Percentiles rank a stretch among this genome's conserved stretches.
Conservation (phyloP, 306 rosid genomes). For the Trifolium repens region DNA sequence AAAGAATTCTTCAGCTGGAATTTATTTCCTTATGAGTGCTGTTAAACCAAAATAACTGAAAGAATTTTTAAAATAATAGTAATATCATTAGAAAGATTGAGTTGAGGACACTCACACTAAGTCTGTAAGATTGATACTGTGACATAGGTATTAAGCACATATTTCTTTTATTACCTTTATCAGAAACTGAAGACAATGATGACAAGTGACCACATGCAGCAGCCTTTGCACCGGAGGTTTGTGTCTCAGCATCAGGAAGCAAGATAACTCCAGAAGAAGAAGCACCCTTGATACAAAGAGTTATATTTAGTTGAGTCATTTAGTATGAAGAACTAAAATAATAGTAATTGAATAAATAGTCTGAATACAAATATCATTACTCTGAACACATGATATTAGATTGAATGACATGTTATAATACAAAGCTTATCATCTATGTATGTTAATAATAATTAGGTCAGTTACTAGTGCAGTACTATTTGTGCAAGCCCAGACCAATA, state of each 20-base stretch:
- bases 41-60: conserved; percentile 11
- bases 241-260: conserved; percentile 75
- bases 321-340: neutral
- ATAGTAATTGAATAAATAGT: conserved; percentile 15
- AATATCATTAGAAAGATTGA: conserved; percentile 7
- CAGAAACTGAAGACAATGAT: conserved; percentile 73
- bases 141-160: conserved; percentile 25
- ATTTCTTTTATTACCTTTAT: conserved; percentile 60
- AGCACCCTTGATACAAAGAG: conserved; percentile 57
- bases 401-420: neutral
- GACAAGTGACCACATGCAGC: conserved; percentile 87
- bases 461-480: conserved; percentile 16
- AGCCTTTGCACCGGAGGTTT: conserved; percentile 91
- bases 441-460: neutral
- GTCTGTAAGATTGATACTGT: conserved; percentile 6
- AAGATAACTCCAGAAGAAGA: conserved; percentile 66
- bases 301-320: conserved; percentile 15
- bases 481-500: neutral
- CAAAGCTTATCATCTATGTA: neutral
- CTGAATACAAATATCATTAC: conserved; percentile 20
- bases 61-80: conserved; percentile 1
- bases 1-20: conserved; percentile 19
- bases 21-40: conserved; percentile 6
- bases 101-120: conserved; percentile 22
- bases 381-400: conserved; percentile 23